Percentiles rank a stretch among this genome's conserved stretches.
Conservation (phyloP, 805 yeast genomes). For the Priceomyces castillae region DNA sequence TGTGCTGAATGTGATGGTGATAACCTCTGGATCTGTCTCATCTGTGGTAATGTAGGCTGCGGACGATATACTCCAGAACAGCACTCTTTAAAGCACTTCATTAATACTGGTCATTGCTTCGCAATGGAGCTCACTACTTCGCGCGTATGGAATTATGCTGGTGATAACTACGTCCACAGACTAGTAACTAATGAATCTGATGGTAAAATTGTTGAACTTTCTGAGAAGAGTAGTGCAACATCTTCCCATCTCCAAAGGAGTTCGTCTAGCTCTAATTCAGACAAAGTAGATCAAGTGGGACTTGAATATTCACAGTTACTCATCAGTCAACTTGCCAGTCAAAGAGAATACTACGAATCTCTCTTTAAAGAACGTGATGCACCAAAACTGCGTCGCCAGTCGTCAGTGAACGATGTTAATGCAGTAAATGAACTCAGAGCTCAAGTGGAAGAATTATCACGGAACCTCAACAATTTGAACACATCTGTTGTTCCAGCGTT, state of each 20-base stretch:
- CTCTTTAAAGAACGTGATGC: constrained; percentile 23
- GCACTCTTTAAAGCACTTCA: constrained; percentile 83
- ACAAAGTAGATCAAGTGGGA: constrained; percentile 56
- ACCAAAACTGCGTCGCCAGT: constrained; percentile 18
- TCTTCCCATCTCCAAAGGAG: constrained; percentile 1
- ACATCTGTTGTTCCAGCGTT: constrained; percentile 31
- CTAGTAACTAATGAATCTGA: constrained; percentile 80
- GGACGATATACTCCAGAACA: constrained; percentile 76
- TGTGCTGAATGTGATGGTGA: constrained; percentile 60
- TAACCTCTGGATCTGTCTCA: constrained; percentile 83
- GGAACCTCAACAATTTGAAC: constrained; percentile 23
- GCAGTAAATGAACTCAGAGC: constrained; percentile 20
- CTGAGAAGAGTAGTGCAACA: constrained; percentile 25
- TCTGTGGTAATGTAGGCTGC: constrained; percentile 92
- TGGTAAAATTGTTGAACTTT: constrained; percentile 83
- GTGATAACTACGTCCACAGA: constrained; percentile 86
- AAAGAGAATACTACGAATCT: constrained; percentile 75
- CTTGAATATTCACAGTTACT: constrained; percentile 78
- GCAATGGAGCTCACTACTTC: constrained; percentile 85
- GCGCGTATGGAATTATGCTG: constrained; percentile 93
- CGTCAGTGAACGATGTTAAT: constrained; percentile 6
- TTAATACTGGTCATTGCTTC: constrained; percentile 77
- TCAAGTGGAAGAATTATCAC: constrained; percentile 27
- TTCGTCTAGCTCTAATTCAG: constrained; percentile 12
- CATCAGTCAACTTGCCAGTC: constrained; percentile 79